Base-by-base conservation (phyloP, 345 rosid species). In the Bruguiera parviflora region DNA sequence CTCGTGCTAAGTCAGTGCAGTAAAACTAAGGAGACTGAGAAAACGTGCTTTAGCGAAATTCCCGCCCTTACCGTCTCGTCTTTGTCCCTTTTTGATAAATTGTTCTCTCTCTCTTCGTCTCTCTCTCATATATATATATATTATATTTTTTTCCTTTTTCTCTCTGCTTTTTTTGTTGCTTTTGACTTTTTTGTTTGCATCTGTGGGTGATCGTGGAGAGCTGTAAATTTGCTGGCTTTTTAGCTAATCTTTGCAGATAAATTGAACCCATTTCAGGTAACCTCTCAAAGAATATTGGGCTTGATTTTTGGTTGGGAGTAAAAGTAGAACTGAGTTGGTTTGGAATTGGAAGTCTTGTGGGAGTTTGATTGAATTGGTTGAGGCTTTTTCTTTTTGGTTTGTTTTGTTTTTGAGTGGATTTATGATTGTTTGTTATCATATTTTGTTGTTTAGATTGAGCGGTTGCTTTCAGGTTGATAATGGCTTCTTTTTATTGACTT, bases 51-150 rank as follows among this genome's bases (percentile, higher is more conserved):
- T 20, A 22, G 15, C 33, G 51, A 25, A 73, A 31, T 63, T 13
- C 60, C 62, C 75, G 66, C 64, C 46, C 66, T 61, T 69, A 60
- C 68, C 76, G 67, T 70, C 77, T 79, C 63, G 18, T 43, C 49
- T 43, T 43, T 3, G 49, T 43, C 18, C 3, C 5, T 13, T 43
- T 11, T 43, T 43, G 5, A 43, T 43, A 9, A 39, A 2, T 2
- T 39, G 3, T 10, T 10, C 15, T 33, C 37, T 33, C 5, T 31
- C 32, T 31, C 0, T 4, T 27, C 28, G n/a, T 27, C 4, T 29
- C 31, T 33, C 10, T 37, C 9, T 39, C 5, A n/a, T n/a, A n/a
- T n/a, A n/a, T n/a, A n/a, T n/a, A n/a, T n/a, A n/a, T n/a, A n/a
- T n/a, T n/a, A n/a, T n/a, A n/a, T n/a, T 39, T 10, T 9, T 39